Base-by-base conservation (phyloP, 371 early-diverging fungal species). In the Mucor circinelloides region DNA sequence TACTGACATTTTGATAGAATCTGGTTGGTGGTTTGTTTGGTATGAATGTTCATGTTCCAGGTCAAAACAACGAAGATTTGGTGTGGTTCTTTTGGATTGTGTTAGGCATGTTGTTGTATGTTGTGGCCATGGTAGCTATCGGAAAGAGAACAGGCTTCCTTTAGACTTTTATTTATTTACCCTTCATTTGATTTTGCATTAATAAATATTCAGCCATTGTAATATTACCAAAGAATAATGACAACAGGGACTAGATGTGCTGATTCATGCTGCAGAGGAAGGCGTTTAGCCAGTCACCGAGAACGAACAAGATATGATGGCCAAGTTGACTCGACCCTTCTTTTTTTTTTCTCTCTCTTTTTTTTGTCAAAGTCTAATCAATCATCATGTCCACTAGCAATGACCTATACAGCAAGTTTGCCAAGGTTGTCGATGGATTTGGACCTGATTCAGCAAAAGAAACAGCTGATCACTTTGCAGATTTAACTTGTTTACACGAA, bases 11-110 rank as follows among this genome's bases (percentile, higher is more conserved):
- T 8, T 3, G 6, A 30, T 56, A 56, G 56, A 97, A 97, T 63
- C 68, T 98, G 32, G 87, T 97, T 19, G 96, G 97, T 25, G 82
- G 88, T 82, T 67, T 90, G 21, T 90, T 85, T 80, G 90, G 90
- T 28, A 90, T 87, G 80, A 98, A 98, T 73, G 97, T 98, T 7
- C 74, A 84, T 15, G 95, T 94, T 0, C 95, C 95, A 8, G 93
- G 94, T 0, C 85, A 88, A 63, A 84, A 89, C 52, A 68, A 81
- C 2, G 87, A 85, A 1, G 83, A 80, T 27, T 60, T 95, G 55
- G 68, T 68, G 1, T 95, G 92, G 90, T 97, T 97, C 78, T 88
- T 87, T 75, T 86, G 85, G 76, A 95, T 95, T 66, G 86, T 90
- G 2, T 60, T 80, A 3, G 76, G 79, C 8, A 90, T 94, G 78